phyloP scores from a whole-genome alignment of 768 basidiomycete genomes.

The Naganishia kalamii region DNA sequence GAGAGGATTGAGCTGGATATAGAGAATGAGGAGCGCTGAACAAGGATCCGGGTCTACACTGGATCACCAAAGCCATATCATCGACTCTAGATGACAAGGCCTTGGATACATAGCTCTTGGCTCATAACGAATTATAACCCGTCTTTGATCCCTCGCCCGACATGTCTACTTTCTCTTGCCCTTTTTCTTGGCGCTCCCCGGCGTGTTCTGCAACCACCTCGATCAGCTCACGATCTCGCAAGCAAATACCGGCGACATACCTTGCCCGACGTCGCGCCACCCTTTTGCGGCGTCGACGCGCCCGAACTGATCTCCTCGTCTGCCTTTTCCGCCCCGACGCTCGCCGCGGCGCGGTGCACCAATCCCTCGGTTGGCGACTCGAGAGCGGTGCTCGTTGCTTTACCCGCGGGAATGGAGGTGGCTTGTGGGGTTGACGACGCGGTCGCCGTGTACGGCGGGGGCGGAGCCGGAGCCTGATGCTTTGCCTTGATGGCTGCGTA shows the following conservation, averaged over 20 bases:
- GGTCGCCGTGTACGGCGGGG: conserved; percentile 20
- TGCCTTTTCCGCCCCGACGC: not conserved
- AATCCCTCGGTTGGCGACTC: not conserved
- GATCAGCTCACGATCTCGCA: too few species aligned
- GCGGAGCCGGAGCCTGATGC: not conserved
- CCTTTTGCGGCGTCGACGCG: not conserved
- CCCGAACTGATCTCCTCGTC: not conserved
- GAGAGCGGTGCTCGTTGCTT: conserved; percentile 14
- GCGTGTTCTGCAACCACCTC: conserved; percentile 23
- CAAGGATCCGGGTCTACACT: too few species aligned
- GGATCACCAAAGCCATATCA: too few species aligned
- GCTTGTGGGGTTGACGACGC: conserved; percentile 14
- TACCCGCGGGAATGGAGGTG: conserved; percentile 16
- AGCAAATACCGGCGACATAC: too few species aligned
- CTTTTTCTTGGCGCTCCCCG: conserved; percentile 37
- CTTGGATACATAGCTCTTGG: too few species aligned
- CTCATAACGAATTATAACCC: too few species aligned
- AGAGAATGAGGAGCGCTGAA: too few species aligned
- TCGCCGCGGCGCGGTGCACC: not conserved
- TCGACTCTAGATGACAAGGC: too few species aligned
- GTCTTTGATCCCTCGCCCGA: not conserved
- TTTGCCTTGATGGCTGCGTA: conserved; percentile 1
- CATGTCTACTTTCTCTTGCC: conserved; percentile 28
- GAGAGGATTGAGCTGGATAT: too few species aligned
- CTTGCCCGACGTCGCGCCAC: not conserved